Conservation (phyloP, 768 basidiomycete species). For the Leucogyrophana mollusca region DNA sequence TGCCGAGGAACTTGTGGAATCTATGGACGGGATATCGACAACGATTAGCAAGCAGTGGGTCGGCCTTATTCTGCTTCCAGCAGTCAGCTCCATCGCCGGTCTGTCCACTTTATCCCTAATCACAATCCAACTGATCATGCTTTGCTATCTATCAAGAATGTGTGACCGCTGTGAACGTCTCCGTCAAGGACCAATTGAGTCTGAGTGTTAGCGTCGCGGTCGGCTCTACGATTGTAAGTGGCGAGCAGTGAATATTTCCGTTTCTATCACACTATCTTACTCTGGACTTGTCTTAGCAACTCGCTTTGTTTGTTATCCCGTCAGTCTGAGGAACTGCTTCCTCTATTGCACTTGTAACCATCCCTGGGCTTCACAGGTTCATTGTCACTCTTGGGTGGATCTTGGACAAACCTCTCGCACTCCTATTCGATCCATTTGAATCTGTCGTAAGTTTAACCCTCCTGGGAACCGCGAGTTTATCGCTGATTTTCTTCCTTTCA, state of each 20-base stretch:
- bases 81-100: conserved; percentile 81
- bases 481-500: no score
- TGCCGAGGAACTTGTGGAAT: conserved; percentile 76
- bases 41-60: conserved; percentile 86
- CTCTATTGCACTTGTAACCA: neutral
- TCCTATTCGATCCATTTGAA: conserved; percentile 90
- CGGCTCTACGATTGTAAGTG: conserved; percentile 69
- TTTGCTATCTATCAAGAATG: conserved; percentile 64
- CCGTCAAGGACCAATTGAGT: conserved; percentile 79
- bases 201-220: conserved; percentile 84
- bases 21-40: conserved; percentile 75
- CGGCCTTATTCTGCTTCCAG: conserved; percentile 84
- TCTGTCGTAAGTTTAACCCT: conserved; percentile 61
- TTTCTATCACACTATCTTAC: neutral
- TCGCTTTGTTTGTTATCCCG: conserved; percentile 84
- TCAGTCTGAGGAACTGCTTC: conserved; percentile 34
- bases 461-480: no score
- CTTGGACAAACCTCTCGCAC: conserved; percentile 72
- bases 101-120: conserved; percentile 8
- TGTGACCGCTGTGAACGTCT: conserved; percentile 87
- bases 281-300: conserved; percentile 56
- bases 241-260: neutral
- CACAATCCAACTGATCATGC: neutral
- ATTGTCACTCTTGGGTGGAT: conserved; percentile 80
- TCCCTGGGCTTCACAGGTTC: conserved; percentile 44